A percentile compares a stretch with the other conserved stretches of the same genome.
Conservation (phyloP, 2,329 filamentous ascomycete species). For the Dothistroma septosporum region DNA sequence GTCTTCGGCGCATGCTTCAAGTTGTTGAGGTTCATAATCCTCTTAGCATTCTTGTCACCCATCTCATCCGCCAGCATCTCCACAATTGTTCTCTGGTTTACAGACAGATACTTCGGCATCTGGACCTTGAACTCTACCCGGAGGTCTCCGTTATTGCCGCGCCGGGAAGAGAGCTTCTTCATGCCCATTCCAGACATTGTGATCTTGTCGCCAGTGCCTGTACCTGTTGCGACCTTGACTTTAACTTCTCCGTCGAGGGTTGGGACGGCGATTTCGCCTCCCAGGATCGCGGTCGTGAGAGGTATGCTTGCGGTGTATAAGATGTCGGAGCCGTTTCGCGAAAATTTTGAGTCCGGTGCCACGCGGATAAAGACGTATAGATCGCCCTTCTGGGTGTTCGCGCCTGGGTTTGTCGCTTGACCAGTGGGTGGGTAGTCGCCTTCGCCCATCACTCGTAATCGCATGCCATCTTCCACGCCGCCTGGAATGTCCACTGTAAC, state of each 20-base stretch:
- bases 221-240: constrained; percentile 86
- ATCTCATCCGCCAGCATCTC: constrained; percentile 98
- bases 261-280: constrained; percentile 83
- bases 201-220: constrained; percentile 85
- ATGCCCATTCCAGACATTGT: constrained; percentile 89
- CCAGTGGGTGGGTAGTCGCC: constrained; percentile 83
- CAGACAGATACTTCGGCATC: constrained; percentile 90
- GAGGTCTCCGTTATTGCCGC: constrained; percentile 70
- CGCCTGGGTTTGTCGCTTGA: constrained; percentile 58
- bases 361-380: constrained; percentile 89
- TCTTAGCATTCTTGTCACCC: constrained; percentile 83
- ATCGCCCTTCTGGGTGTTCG: constrained; percentile 71
- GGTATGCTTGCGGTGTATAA: constrained; percentile 89
- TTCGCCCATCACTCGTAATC: constrained; percentile 75
- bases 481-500: constrained; percentile 89
- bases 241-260: constrained; percentile 88
- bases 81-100: constrained; percentile 86
- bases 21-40: constrained; percentile 74
- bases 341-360: constrained; percentile 85
- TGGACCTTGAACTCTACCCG: constrained; percentile 90
- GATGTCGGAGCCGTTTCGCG: constrained; percentile 80
- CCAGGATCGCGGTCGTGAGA: constrained; percentile 85
- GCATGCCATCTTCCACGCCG: constrained; percentile 95
- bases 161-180: constrained; percentile 70
- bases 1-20: constrained; percentile 39